Evolutionary conservation across 208 protist genomes (phyloP).

Genomic region (Acanthamoeba triangularis): DNA sequence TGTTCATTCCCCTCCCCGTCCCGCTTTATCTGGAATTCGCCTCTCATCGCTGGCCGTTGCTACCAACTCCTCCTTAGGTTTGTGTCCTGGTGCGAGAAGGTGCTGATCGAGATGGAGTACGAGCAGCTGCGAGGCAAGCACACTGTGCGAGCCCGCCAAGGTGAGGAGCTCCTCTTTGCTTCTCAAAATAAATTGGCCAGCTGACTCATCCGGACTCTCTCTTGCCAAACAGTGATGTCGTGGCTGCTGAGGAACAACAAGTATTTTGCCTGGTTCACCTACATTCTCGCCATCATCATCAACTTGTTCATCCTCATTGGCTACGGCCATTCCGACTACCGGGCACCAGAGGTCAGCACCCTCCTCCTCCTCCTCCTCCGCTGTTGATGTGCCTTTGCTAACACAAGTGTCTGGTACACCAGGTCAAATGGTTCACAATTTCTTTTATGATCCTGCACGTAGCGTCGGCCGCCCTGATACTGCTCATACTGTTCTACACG

Average conservation of each 20-base stretch:
- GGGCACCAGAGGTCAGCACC: not conserved
- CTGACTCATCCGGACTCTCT: not conserved
- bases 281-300: slow-evolving; percentile 36
- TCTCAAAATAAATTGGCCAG: not conserved
- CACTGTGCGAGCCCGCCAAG: not conserved
- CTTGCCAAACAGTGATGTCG: not conserved
- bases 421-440: slow-evolving; percentile 20
- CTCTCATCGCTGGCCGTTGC: not conserved
- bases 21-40: not conserved
- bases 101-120: slow-evolving; percentile 72
- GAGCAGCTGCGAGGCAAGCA: not conserved
- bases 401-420: not conserved
- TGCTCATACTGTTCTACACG: not conserved
- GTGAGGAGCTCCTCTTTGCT: not conserved
- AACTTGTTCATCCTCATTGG: slow-evolving; percentile 49
- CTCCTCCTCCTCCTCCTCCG: not conserved
- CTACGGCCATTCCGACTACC: slow-evolving; percentile 53
- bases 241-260: slow-evolving; percentile 11
- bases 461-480: not conserved
- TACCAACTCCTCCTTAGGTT: not conserved
- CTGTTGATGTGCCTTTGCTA: not conserved
- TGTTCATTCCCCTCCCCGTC: not conserved
- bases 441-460: slow-evolving; percentile 1
- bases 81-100: slow-evolving; percentile 61
- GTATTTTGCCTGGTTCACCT: slow-evolving; percentile 45